These are phyloP conservation scores for Brassica hybrid DNA, from an alignment of 441 rosid genomes.

Conservation along the genomic window DNA sequence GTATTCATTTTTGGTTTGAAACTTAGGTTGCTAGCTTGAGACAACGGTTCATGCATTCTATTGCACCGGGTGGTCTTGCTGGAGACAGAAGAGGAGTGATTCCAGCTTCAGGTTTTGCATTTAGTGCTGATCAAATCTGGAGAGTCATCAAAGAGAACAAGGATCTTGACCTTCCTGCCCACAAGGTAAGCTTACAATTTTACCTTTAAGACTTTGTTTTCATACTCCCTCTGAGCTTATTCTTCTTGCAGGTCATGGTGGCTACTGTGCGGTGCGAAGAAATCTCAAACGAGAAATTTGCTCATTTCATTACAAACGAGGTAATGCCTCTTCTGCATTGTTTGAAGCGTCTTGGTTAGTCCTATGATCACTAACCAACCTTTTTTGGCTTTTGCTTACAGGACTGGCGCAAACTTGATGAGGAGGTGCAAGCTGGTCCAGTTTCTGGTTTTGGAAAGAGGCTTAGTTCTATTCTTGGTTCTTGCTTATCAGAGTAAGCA, in stretches of 20 bases:
- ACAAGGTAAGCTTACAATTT: conserved; percentile 63
- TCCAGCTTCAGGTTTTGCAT: conserved; percentile 97
- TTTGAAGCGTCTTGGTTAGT: conserved; percentile 6
- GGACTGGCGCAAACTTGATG: conserved; percentile 81
- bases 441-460: conserved; percentile 86
- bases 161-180: conserved; percentile 99
- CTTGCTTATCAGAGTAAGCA: conserved; percentile 71
- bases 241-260: conserved; percentile 87
- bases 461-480: conserved; percentile 66
- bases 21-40: no score
- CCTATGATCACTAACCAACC: conserved; percentile 3
- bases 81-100: conserved; percentile 95
- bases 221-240: conserved; percentile 1
- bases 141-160: conserved; percentile 94
- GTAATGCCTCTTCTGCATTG: conserved; percentile 42
- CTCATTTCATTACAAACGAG: conserved; percentile 67
- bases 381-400: conserved; percentile 37
- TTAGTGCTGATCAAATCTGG: conserved; percentile 97
- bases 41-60: no score
- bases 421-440: conserved; percentile 70
- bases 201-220: neutral
- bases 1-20: neutral
- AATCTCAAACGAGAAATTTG: conserved; percentile 82
- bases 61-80: no score
- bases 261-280: conserved; percentile 99